Conservation (phyloP, 106 monocot genomes). For the Apostasia shenzhenica region DNA sequence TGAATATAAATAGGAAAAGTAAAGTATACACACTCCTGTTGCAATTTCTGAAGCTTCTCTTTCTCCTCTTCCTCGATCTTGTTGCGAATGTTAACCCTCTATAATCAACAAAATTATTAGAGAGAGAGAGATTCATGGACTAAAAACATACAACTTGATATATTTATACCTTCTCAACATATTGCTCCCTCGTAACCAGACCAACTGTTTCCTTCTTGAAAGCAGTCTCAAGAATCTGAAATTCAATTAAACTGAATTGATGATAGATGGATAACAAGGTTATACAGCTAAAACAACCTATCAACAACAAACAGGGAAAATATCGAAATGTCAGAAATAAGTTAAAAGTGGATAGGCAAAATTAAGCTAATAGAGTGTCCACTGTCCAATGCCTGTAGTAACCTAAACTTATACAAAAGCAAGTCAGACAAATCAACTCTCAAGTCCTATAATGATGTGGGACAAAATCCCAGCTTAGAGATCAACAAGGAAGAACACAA, state of each 20-base stretch:
- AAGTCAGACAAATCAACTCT: no score
- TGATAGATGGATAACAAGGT: no score
- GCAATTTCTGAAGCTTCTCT: constrained; percentile 91
- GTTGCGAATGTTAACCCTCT: constrained; percentile 95
- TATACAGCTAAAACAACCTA: not conserved
- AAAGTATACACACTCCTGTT: constrained; percentile 65
- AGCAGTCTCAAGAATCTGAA: constrained; percentile 95
- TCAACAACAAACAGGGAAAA: not conserved
- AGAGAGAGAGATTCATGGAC: not conserved
- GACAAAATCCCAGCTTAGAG: no score
- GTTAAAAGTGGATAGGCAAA: no score
- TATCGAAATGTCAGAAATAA: not conserved
- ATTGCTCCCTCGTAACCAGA: constrained; percentile 92
- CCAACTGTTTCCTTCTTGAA: constrained; percentile 99
- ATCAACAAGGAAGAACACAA: no score
- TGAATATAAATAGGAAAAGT: not conserved
- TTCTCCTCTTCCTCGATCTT: constrained; percentile 99
- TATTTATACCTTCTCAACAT: constrained; percentile 87
- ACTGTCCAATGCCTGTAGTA: no score
- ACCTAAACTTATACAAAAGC: no score
- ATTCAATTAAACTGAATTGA: not conserved
- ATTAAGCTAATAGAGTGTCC: no score
- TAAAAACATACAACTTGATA: not conserved
- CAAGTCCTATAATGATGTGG: no score
- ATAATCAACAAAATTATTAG: constrained; percentile 5